Base-by-base conservation (phyloP, 805 yeast species). In the Zygosaccharomyces lentus region DNA sequence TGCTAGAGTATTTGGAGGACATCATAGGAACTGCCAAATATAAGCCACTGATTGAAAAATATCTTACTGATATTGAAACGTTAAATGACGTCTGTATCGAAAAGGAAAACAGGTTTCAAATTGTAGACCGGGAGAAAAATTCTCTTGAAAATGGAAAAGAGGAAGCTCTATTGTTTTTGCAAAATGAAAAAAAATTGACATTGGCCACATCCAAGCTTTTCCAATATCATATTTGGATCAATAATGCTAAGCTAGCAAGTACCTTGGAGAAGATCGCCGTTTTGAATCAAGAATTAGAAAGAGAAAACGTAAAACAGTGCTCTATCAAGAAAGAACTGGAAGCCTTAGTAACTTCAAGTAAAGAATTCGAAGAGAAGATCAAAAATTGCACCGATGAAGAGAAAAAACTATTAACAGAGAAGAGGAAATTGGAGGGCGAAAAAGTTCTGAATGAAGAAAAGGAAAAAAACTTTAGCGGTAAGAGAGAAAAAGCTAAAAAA, bases 1-100 rank as follows among this genome's bases (percentile, higher is more conserved):
- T 93, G 23, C 68, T 93, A 32, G 99, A 95, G 60, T 93, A 93
- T 62, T 68, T 93, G 49, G 99, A 93, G 61, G 99, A 95, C 69
- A 91, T 93, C 40, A 93, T 95, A 45, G 99, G 99, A 3, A 95
- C 99, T 0, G 74, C 96, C 1, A 74, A 76, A 39, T 95, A 90
- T 62, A 90, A 93, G 63, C 72, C 74, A 21, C 67, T 80, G 34
- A 90, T 93, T 48, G 96, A 87, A 57, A 75, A 76, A 23, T 73
- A 80, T 21, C 68, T 77, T 39, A 61, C 67, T 1, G 72, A 78
- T 51, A 77, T 87, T 10, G 96, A 87, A 24, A 78, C 74, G n/a
- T 65, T 88, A 51, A 88, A 89, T 59, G 95, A 86, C 36, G 72
- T 80, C 6, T 88, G 96, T 60, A 68, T 78, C 30, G 96, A 87